A percentile compares a stretch with the other conserved stretches of the same genome.
phyloP scores from a whole-genome alignment of 2,329 filamentous ascomycete genomes.

The Apiospora koreana region DNA sequence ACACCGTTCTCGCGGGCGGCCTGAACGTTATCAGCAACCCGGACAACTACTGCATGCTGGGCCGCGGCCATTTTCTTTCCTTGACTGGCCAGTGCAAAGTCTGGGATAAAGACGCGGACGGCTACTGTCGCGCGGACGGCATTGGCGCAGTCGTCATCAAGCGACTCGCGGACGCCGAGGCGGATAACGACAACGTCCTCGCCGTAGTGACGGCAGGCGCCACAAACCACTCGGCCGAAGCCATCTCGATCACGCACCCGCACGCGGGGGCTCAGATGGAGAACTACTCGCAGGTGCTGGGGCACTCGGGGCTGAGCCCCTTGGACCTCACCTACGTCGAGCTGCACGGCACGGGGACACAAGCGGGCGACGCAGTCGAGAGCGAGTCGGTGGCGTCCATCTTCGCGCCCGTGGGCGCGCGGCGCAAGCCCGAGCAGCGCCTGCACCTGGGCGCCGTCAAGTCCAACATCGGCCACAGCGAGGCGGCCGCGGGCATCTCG shows the following conservation, averaged over 20 bases:
- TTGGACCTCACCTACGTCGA: constrained; percentile 63
- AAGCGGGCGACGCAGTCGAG: constrained; percentile 69
- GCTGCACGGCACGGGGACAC: constrained; percentile 71
- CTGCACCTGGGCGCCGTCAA: constrained; percentile 51
- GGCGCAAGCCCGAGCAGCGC: constrained; percentile 28
- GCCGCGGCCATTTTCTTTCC: no score
- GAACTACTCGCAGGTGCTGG: constrained; percentile 59
- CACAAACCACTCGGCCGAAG: background rate
- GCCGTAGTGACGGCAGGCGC: constrained; percentile 22
- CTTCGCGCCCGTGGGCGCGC: constrained; percentile 48
- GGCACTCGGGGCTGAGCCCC: constrained; percentile 56
- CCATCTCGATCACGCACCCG: constrained; percentile 10
- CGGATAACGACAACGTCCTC: background rate
- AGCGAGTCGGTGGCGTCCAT: constrained; percentile 61
- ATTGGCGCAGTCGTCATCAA: constrained; percentile 51
- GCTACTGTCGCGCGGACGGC: no score
- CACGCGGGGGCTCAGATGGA: constrained; percentile 63
- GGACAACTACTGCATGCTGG: no score
- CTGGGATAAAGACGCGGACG: no score
- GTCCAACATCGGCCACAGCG: constrained; percentile 49
- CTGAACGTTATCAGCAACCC: no score
- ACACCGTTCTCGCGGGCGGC: no score
- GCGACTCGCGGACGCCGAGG: background rate
- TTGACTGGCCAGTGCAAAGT: no score
- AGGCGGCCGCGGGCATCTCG: constrained; percentile 41